These are phyloP conservation scores for Phytophthora quininea DNA, from an alignment of 352 stramenopile species.

Conservation along the genomic window DNA sequence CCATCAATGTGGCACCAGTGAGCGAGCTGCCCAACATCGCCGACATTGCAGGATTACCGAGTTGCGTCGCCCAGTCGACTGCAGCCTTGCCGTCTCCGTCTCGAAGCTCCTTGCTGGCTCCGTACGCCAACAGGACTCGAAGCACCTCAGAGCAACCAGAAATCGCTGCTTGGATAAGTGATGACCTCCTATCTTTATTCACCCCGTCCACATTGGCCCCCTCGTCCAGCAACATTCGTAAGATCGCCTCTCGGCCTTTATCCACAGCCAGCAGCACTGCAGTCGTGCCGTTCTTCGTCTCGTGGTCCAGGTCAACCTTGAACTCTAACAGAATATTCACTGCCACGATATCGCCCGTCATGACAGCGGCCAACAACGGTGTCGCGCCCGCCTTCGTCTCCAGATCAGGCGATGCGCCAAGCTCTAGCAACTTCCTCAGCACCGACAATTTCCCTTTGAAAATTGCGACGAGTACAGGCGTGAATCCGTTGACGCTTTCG, in stretches of 20 bases:
- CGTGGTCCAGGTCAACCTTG: constrained; percentile 36
- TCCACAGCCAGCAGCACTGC: constrained; percentile 53
- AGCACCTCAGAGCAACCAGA: constrained; percentile 44
- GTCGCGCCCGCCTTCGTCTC: constrained; percentile 58
- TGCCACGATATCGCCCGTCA: constrained; percentile 53
- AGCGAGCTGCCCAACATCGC: constrained; percentile 39
- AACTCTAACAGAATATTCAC: constrained; percentile 59
- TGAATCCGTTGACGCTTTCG: constrained; percentile 65
- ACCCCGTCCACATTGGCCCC: constrained; percentile 44
- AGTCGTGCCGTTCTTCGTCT: constrained; percentile 42
- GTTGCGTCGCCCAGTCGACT: constrained; percentile 42
- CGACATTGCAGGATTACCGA: constrained; percentile 34
- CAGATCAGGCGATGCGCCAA: constrained; percentile 47
- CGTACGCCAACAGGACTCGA: constrained; percentile 49
- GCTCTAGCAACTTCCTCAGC: constrained; percentile 53
- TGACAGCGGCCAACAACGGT: constrained; percentile 51
- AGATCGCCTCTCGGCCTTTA: constrained; percentile 46
- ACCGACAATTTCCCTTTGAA: constrained; percentile 38
- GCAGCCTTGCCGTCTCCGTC: constrained; percentile 37
- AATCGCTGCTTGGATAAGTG: constrained; percentile 58
- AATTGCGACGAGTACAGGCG: constrained; percentile 55
- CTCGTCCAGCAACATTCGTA: constrained; percentile 46
- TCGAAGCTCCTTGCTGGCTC: constrained; percentile 29
- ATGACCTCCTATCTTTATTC: constrained; percentile 33
- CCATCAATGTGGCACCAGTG: constrained; percentile 25